Conservation (phyloP, 139 green algal species). For the Astrephomene gubernaculifera region DNA sequence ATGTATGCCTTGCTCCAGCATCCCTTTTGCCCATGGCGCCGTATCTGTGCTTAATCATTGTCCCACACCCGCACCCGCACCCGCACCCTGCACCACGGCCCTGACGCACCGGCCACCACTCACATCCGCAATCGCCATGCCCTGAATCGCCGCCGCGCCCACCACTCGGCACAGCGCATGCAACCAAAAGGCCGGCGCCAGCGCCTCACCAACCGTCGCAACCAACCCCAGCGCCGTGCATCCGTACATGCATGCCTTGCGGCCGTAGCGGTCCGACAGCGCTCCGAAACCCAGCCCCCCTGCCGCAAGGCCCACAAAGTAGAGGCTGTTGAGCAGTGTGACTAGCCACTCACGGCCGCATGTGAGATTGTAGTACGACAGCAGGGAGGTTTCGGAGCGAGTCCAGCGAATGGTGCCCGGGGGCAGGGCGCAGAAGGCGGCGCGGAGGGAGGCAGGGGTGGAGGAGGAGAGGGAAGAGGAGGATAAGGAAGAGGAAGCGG, state of each 20-base stretch:
- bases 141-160: conserved; percentile 24
- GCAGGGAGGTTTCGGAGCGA: background rate
- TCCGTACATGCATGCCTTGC: background rate
- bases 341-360: conserved; percentile 13
- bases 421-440: conserved; percentile 22
- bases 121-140: conserved; percentile 27
- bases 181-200: conserved; percentile 9
- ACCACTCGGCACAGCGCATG: conserved; percentile 14
- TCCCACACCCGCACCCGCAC: background rate
- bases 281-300: conserved; percentile 27
- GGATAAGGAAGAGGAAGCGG: too few species aligned
- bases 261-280: conserved; percentile 25
- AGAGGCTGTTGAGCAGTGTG: conserved; percentile 17
- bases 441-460: background rate
- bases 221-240: background rate
- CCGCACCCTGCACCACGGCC: background rate
- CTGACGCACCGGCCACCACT: too few species aligned
- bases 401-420: background rate
- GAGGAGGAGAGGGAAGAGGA: background rate
- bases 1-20: too few species aligned
- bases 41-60: too few species aligned
- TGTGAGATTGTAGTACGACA: conserved; percentile 2
- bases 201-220: background rate
- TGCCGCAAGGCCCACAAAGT: conserved; percentile 30
- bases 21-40: too few species aligned